phyloP scores from a whole-genome alignment of 2,329 filamentous ascomycete species.

The Neofusicoccum parvum region DNA sequence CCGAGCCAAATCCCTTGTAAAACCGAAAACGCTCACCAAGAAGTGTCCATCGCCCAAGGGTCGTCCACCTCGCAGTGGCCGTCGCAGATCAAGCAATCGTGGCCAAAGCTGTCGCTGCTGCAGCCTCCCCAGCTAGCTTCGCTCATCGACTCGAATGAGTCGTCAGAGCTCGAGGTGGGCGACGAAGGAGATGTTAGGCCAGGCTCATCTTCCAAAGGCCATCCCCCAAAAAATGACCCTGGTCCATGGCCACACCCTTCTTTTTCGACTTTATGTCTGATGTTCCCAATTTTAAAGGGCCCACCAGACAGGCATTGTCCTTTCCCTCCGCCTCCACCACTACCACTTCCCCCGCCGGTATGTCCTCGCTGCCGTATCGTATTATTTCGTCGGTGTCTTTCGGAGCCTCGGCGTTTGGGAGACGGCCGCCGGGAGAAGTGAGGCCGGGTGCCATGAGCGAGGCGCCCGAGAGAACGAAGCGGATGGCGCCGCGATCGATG shows the following conservation, averaged over 20 bases:
- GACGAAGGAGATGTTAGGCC: conserved; percentile 44
- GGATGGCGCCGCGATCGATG: conserved; percentile 93
- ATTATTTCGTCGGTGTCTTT: conserved; percentile 42
- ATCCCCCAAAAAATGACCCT: conserved; percentile 91
- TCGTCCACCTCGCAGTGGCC: conserved; percentile 12
- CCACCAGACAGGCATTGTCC: conserved; percentile 85
- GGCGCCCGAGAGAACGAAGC: conserved; percentile 91
- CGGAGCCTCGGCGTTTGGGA: conserved; percentile 61
- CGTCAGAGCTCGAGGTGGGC: conserved; percentile 8
- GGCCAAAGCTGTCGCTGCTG: conserved; percentile 13
- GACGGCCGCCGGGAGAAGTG: conserved; percentile 76
- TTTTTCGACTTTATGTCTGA: conserved; percentile 91
- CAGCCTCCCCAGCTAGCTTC: conserved; percentile 16
- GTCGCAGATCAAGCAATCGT: conserved; percentile 17
- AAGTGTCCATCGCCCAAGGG: conserved; percentile 15
- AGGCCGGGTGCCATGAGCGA: conserved; percentile 95
- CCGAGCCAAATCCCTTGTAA: conserved; percentile 11
- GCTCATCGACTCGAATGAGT: conserved; percentile 15
- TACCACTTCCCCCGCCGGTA: conserved; percentile 80
- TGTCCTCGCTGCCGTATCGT: conserved; percentile 61
- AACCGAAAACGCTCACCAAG: neutral
- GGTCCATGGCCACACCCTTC: conserved; percentile 92
- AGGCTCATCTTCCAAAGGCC: conserved; percentile 79
- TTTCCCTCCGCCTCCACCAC: conserved; percentile 93
- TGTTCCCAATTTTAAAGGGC: conserved; percentile 79